Evolutionary conservation across 108 stramenopile genomes (phyloP), one percentile per base, ranked within the genome.

Genomic region (Discostella stelligeroides): DNA sequence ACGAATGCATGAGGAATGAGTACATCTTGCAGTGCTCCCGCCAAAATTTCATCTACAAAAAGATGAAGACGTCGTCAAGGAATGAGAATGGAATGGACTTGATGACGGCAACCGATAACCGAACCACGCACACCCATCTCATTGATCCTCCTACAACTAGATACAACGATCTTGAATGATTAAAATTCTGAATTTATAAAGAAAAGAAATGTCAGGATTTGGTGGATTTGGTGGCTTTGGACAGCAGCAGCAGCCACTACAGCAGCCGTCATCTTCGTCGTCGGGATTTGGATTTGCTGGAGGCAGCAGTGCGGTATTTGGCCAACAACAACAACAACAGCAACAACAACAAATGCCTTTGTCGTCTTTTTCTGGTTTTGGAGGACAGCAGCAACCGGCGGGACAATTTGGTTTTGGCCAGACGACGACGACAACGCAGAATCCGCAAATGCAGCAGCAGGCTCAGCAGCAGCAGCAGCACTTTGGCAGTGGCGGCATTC

Each of bases 321-420:
- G 37, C 60, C 11, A 24, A 13, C 13, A 8, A 10, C 18, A 29
- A 39, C 39, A 42, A 25, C 60, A 40, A 24, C 60, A 23, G 27
- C 57, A 39, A 34, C 55, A 56, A 8, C 55, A 56, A 8, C 55
- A 39, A 17, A 9, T 27, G 57, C 13, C 57, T 17, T 24, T 17
- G 6, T 34, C 34, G 34, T 34, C 34, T 5, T 34, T 34, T 34
- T 34, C 34, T 34, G 34, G 34, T 34, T 34, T 34, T 34, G 34
- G 34, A 34, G 5, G 6, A 28, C 54, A 27, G 29, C 54, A 55
- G 54, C 54, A 8, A 28, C 54, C 21, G 54, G n/a, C 54, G 18
- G 30, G 20, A 20, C 14, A 21, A 17, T 38, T 29, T 15, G 66
- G 66, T 12, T 68, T 68, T 41, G 54, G 66, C 45, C 34, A 50